Conservation (phyloP, 1,284 basidiomycete species). For the Thelephora terrestris region DNA sequence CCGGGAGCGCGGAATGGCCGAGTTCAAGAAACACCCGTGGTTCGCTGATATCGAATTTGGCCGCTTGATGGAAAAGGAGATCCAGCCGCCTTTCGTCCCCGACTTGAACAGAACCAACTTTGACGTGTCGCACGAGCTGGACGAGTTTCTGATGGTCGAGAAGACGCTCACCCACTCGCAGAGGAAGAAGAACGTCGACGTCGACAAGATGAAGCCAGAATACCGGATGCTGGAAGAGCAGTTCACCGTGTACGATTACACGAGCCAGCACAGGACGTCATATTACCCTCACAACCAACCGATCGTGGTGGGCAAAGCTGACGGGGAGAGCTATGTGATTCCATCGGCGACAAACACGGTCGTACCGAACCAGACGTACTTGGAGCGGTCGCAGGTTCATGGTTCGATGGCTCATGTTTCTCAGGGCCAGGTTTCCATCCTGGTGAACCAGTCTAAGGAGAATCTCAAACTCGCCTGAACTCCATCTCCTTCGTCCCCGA, state of each 20-base stretch:
- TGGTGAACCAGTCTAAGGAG: too few relatives aligned
- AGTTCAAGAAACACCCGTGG: constrained; percentile 82
- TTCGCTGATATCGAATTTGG: constrained; percentile 79
- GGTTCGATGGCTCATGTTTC: too few relatives aligned
- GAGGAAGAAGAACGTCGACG: constrained; percentile 75
- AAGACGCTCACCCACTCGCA: constrained; percentile 93
- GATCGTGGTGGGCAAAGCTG: constrained; percentile 40
- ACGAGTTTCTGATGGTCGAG: constrained; percentile 93
- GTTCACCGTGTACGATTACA: constrained; percentile 77
- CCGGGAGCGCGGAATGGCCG: constrained; percentile 56
- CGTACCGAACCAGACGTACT: constrained; percentile 20
- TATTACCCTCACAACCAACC: constrained; percentile 77
- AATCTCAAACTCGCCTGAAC: too few relatives aligned
- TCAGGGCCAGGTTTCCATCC: too few relatives aligned
- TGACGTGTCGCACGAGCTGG: constrained; percentile 93
- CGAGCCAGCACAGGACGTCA: constrained; percentile 50
- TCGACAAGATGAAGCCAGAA: constrained; percentile 83
- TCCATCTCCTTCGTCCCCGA: too few relatives aligned
- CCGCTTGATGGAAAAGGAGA: constrained; percentile 62
- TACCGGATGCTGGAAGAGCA: constrained; percentile 89
- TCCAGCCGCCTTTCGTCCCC: constrained; percentile 81
- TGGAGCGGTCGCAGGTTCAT: too few relatives aligned
- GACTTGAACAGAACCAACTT: constrained; percentile 95
- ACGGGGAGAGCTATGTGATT: constrained; percentile 21
- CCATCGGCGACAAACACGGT: constrained; percentile 34